phyloP scores from a whole-genome alignment of 306 rosid genomes.

The Citrullus mucosospermus region DNA sequence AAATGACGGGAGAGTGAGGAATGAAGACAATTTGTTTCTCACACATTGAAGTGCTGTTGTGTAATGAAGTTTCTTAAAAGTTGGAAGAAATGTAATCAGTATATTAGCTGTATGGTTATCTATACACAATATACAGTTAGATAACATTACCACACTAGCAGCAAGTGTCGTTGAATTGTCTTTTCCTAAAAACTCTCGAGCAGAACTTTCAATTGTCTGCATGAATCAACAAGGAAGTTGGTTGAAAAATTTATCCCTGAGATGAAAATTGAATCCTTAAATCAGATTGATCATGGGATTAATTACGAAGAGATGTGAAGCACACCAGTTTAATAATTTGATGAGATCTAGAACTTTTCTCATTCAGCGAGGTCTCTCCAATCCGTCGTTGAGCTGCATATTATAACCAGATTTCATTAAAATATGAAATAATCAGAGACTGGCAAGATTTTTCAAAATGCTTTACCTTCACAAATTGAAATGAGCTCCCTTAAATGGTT shows the following conservation, averaged over 20 bases:
- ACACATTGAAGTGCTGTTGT: not conserved
- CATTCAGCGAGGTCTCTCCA: slow-evolving; percentile 88
- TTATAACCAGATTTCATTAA: slow-evolving; percentile 8
- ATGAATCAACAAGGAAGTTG: slow-evolving; percentile 18
- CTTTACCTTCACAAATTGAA: slow-evolving; percentile 81
- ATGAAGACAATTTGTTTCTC: not conserved
- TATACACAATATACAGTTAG: not conserved
- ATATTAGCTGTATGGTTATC: not conserved
- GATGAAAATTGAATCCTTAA: not conserved
- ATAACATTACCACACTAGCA: slow-evolving; percentile 73
- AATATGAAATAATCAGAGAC: slow-evolving; percentile 9
- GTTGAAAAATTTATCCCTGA: slow-evolving; percentile 8
- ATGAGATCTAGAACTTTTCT: slow-evolving; percentile 96
- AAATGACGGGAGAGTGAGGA: slow-evolving; percentile 6
- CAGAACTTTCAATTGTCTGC: slow-evolving; percentile 97
- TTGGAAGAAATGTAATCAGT: not conserved
- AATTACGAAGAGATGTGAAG: not conserved
- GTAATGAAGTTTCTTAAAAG: not conserved
- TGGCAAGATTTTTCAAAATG: slow-evolving; percentile 13
- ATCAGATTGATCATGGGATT: not conserved
- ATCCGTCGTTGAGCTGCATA: slow-evolving; percentile 93
- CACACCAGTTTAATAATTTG: slow-evolving; percentile 87
- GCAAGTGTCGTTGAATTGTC: slow-evolving; percentile 82
- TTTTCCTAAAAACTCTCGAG: slow-evolving; percentile 88
- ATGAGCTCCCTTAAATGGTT: slow-evolving; percentile 73